Conservation (phyloP, 306 rosid genomes). For the Pueraria montana region DNA sequence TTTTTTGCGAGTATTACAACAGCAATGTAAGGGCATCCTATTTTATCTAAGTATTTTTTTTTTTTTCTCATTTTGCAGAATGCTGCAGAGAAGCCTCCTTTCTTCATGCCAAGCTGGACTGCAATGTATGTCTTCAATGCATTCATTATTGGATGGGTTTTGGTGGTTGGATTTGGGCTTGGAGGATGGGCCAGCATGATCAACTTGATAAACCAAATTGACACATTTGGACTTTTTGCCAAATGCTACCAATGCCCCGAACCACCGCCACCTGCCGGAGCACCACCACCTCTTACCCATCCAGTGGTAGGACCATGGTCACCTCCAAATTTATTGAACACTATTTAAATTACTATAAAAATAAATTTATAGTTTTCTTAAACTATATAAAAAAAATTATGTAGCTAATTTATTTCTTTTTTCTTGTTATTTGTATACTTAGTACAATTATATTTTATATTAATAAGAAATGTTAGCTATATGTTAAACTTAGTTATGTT, state of each 20-base stretch:
- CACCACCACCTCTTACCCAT: conserved; percentile 51
- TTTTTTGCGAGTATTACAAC: too few species aligned
- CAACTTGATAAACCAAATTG: conserved; percentile 80
- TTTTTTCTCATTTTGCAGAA: conserved; percentile 54
- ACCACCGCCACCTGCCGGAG: conserved; percentile 39
- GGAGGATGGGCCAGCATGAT: conserved; percentile 99
- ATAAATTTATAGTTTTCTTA: not conserved
- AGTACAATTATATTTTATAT: too few species aligned
- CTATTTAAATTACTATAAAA: not conserved
- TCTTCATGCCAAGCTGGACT: conserved; percentile 85
- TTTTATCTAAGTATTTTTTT: not conserved
- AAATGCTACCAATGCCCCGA: conserved; percentile 92
- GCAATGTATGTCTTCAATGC: conserved; percentile 75
- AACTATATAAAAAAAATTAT: not conserved
- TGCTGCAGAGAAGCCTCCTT: conserved; percentile 95
- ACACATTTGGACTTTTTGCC: conserved; percentile 90
- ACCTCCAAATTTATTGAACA: not conserved
- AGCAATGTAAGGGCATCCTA: not conserved
- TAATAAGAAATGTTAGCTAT: too few species aligned
- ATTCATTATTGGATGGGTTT: conserved; percentile 78
- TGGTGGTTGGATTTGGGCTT: conserved; percentile 89
- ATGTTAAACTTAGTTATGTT: too few species aligned
- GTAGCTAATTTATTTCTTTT: not conserved
- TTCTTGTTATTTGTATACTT: not conserved
- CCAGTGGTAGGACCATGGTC: not conserved